These are phyloP conservation scores for Globisporangium emineosum DNA, from an alignment of 352 stramenopile species.

Conservation along the genomic window DNA sequence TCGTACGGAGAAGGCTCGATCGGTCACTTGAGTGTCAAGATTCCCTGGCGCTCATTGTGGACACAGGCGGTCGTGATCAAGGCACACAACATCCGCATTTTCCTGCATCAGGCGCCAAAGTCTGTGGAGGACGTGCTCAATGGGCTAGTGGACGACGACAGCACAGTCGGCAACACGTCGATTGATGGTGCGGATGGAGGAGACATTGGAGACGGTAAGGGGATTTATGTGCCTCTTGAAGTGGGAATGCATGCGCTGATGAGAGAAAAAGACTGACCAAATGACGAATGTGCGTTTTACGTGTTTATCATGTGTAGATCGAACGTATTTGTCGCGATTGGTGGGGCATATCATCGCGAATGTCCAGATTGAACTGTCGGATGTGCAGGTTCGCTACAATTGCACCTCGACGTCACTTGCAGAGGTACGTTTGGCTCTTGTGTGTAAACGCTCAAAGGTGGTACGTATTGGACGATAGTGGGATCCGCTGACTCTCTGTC, in stretches of 20 bases:
- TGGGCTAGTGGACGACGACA: constrained; percentile 22
- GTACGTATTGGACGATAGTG: not conserved
- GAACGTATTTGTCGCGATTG: constrained; percentile 79
- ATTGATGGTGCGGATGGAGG: constrained; percentile 23
- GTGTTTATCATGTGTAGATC: constrained; percentile 28
- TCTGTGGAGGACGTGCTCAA: constrained; percentile 8
- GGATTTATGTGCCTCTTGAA: not conserved
- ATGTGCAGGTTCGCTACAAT: constrained; percentile 84
- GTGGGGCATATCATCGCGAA: constrained; percentile 86
- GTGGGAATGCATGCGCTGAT: not conserved
- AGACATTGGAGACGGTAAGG: constrained; percentile 36
- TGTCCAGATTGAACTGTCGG: constrained; percentile 79
- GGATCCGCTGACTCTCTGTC: not conserved
- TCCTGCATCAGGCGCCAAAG: constrained; percentile 57
- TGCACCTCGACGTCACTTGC: constrained; percentile 58
- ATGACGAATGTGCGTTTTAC: not conserved
- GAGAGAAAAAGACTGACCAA: not conserved
- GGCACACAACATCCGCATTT: constrained; percentile 66
- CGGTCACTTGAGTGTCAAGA: constrained; percentile 75
- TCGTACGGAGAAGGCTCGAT: constrained; percentile 78
- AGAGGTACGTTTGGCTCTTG: constrained; percentile 34
- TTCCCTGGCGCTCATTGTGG: constrained; percentile 83
- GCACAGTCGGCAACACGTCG: constrained; percentile 13
- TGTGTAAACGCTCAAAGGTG: not conserved
- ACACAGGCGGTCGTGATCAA: constrained; percentile 80